A percentile compares a stretch with the other conserved stretches of the same genome.
These are phyloP conservation scores for Lentinula raphanica DNA, from an alignment of 768 basidiomycete genomes.

Conservation along the genomic window DNA sequence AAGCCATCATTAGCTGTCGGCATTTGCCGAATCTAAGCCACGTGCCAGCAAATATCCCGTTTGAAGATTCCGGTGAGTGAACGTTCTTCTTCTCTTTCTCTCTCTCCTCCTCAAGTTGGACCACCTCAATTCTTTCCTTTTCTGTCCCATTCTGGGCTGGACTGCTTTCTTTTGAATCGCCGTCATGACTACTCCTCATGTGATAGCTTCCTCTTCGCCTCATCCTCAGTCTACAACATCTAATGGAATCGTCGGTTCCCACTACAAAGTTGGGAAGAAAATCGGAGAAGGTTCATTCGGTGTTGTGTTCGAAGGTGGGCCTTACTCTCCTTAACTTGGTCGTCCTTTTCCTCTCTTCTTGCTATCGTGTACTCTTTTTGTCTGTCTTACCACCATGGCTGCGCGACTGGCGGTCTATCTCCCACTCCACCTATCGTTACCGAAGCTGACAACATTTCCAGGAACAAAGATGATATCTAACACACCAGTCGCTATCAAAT, in stretches of 20 bases:
- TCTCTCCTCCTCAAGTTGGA: background rate
- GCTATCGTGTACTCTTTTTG: no score
- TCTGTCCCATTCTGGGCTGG: conserved; percentile 1
- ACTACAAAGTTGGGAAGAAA: conserved; percentile 94
- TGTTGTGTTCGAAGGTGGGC: conserved; percentile 90
- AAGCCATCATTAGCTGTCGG: no score
- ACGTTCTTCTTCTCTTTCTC: background rate
- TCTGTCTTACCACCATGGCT: background rate
- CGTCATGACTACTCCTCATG: conserved; percentile 76
- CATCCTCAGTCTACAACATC: conserved; percentile 61
- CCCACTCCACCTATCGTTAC: background rate
- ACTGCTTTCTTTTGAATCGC: background rate
- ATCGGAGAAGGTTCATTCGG: conserved; percentile 99
- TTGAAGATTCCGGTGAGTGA: background rate
- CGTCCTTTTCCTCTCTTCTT: no score
- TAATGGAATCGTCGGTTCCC: conserved; percentile 73
- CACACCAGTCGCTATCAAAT: conserved; percentile 94
- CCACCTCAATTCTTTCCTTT: conserved; percentile 1
- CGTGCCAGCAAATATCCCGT: background rate
- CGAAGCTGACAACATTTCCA: conserved; percentile 23
- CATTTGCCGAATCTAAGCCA: background rate
- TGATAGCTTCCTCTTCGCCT: conserved; percentile 71
- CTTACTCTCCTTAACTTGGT: background rate
- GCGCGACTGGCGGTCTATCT: background rate
- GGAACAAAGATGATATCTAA: conserved; percentile 82